Evolutionary conservation across 1,284 basidiomycete genomes (phyloP).

Genomic region (Lentinus polychrous): DNA sequence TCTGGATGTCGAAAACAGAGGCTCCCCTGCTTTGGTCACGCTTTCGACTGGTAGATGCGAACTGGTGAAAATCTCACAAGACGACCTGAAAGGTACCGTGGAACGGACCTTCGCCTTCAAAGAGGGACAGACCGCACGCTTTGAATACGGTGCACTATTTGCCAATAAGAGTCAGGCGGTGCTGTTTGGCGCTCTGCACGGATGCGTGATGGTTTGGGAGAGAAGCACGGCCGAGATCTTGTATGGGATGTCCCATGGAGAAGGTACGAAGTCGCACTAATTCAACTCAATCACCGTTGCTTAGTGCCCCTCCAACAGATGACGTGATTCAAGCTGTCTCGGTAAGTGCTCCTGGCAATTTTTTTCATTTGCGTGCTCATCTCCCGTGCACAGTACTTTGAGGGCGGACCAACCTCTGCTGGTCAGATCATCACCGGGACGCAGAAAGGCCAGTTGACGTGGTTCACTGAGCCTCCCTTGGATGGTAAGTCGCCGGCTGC

Average conservation of each 20-base stretch:
- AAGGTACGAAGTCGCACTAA: constrained; percentile 30
- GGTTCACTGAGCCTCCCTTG: constrained; percentile 45
- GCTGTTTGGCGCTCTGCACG: constrained; percentile 45
- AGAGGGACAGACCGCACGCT: constrained; percentile 22
- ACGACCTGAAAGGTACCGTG: constrained; percentile 41
- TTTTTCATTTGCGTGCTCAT: constrained; percentile 2
- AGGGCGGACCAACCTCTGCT: constrained; percentile 28
- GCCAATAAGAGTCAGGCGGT: constrained; percentile 42
- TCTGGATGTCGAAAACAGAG: constrained; percentile 41
- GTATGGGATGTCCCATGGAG: constrained; percentile 50
- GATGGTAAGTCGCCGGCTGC: constrained; percentile 5
- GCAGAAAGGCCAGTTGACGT: constrained; percentile 42
- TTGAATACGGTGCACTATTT: constrained; percentile 43
- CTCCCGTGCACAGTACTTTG: constrained; percentile 32
- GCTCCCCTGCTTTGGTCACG: constrained; percentile 44
- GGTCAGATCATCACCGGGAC: constrained; percentile 49
- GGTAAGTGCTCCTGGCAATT: constrained; percentile 27
- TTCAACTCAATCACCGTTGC: constrained; percentile 6
- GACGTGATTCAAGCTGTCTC: constrained; percentile 47
- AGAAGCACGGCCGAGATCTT: constrained; percentile 40
- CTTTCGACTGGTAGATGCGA: constrained; percentile 40
- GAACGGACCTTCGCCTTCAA: constrained; percentile 43
- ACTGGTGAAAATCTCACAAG: constrained; percentile 40
- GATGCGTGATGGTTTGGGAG: constrained; percentile 56
- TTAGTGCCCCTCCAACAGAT: constrained; percentile 28